Conservation (phyloP, 2,329 filamentous ascomycete genomes). For the Diplocarpon rosae region DNA sequence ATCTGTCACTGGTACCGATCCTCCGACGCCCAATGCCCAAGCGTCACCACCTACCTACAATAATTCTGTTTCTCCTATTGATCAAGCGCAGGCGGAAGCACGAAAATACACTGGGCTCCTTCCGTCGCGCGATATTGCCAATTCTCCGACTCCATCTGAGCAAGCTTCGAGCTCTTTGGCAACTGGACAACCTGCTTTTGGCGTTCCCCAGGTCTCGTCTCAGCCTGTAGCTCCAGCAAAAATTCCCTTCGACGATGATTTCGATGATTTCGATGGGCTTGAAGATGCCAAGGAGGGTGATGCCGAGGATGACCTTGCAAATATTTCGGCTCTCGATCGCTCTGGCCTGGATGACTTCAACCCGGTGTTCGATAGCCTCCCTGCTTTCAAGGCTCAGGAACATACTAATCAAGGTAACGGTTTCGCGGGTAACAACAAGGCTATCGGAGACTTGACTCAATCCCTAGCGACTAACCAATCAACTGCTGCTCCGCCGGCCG, state of each 20-base stretch:
- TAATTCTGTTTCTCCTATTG: slow-evolving; percentile 29
- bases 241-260: slow-evolving; percentile 60
- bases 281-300: slow-evolving; percentile 75
- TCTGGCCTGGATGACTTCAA: slow-evolving; percentile 71
- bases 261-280: slow-evolving; percentile 74
- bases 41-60: slow-evolving; percentile 47
- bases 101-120: slow-evolving; percentile 43
- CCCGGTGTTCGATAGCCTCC: slow-evolving; percentile 61
- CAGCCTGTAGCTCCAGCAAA: slow-evolving; percentile 31
- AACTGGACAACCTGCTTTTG: slow-evolving; percentile 21
- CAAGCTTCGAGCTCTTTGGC: slow-evolving; percentile 18
- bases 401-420: slow-evolving; percentile 17
- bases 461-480: slow-evolving; percentile 33
- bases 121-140: slow-evolving; percentile 43
- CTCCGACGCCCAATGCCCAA: slow-evolving; percentile 44
- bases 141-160: slow-evolving; percentile 19
- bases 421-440: slow-evolving; percentile 18
- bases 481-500: slow-evolving; percentile 27
- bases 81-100: slow-evolving; percentile 37
- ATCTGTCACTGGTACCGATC: slow-evolving; percentile 24
- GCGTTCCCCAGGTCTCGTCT: slow-evolving; percentile 17
- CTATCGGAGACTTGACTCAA: slow-evolving; percentile 36
- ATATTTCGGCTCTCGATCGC: slow-evolving; percentile 46
- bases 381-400: slow-evolving; percentile 23
- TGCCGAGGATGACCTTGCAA: slow-evolving; percentile 70